Percentiles rank a stretch among this genome's conserved stretches.
phyloP scores from a whole-genome alignment of 2,329 filamentous ascomycete genomes.

The Talaromyces sp. region DNA sequence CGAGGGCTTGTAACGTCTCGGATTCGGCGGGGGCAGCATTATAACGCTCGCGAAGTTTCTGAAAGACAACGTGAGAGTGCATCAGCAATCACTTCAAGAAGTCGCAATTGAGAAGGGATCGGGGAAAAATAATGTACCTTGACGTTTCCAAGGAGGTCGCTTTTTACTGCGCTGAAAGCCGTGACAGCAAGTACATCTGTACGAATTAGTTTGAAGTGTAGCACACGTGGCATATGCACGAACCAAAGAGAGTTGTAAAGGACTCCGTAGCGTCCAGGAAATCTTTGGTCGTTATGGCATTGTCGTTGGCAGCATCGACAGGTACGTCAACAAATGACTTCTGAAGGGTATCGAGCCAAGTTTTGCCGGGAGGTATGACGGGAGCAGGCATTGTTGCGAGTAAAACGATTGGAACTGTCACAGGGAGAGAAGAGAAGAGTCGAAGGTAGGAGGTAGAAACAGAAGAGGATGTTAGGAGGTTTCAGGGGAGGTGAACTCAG shows the following conservation, averaged over 20 bases:
- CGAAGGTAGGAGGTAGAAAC: conserved; percentile 10
- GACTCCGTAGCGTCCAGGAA: conserved; percentile 91
- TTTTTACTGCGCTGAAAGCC: conserved; percentile 88
- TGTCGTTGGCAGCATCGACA: conserved; percentile 67
- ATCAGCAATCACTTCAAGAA: not conserved
- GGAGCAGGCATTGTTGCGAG: conserved; percentile 50
- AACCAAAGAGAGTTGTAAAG: conserved; percentile 82
- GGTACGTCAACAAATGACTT: conserved; percentile 81
- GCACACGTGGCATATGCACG: conserved; percentile 18
- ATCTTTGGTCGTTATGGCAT: conserved; percentile 75
- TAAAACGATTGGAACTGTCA: not conserved
- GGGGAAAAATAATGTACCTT: conserved; percentile 57
- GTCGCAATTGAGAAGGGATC: conserved; percentile 11
- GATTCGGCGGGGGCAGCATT: conserved; percentile 73
- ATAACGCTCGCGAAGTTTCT: conserved; percentile 89
- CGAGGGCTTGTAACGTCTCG: conserved; percentile 79
- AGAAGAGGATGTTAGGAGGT: not conserved
- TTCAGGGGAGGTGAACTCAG: conserved; percentile 7
- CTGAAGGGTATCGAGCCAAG: conserved; percentile 82
- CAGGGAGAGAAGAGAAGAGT: conserved; percentile 1
- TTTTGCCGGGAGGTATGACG: conserved; percentile 59
- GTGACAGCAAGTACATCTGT: conserved; percentile 61
- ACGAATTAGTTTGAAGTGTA: not conserved
- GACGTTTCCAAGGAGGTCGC: conserved; percentile 85
- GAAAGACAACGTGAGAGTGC: conserved; percentile 1